phyloP scores from a whole-genome alignment of 1,284 basidiomycete genomes.

The Cutaneotrichosporon cutaneum region DNA sequence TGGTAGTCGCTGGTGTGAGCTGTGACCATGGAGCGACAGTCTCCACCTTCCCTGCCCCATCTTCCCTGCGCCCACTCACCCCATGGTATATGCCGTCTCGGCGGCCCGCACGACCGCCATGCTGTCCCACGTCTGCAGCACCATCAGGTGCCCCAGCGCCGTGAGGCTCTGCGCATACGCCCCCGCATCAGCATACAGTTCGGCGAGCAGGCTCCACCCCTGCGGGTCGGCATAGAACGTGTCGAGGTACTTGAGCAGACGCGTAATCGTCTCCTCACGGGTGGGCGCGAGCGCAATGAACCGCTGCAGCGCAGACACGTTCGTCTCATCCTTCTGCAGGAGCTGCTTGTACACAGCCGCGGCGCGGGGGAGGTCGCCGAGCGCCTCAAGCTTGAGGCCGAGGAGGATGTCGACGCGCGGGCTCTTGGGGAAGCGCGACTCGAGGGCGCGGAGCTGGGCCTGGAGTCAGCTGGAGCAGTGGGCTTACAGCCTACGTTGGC shows the following conservation, averaged over 20 bases:
- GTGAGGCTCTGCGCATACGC: slow-evolving; percentile 58
- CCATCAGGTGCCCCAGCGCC: slow-evolving; percentile 44
- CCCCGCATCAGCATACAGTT: slow-evolving; percentile 75
- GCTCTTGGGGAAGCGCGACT: slow-evolving; percentile 72
- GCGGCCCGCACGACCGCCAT: slow-evolving; percentile 39
- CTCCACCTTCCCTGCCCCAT: background rate
- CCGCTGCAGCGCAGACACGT: slow-evolving; percentile 81
- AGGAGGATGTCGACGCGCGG: slow-evolving; percentile 78
- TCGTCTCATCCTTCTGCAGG: slow-evolving; percentile 68
- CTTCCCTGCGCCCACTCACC: slow-evolving; percentile 30
- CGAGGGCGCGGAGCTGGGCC: slow-evolving; percentile 67
- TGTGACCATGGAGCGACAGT: background rate
- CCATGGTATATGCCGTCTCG: slow-evolving; percentile 47
- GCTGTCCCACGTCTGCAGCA: slow-evolving; percentile 47
- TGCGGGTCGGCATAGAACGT: slow-evolving; percentile 90
- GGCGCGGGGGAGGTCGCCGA: slow-evolving; percentile 55
- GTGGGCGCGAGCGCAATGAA: slow-evolving; percentile 63
- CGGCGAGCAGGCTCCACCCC: slow-evolving; percentile 90
- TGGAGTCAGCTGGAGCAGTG: slow-evolving; percentile 37
- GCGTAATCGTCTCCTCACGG: slow-evolving; percentile 64
- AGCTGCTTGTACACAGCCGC: slow-evolving; percentile 61
- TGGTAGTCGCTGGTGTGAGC: slow-evolving; percentile 59
- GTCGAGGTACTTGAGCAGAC: slow-evolving; percentile 78
- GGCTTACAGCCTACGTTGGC: slow-evolving; percentile 66
- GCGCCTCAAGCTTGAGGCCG: slow-evolving; percentile 80